Percentiles rank a stretch among this genome's conserved stretches.
Evolutionary conservation across 2,329 filamentous ascomycete genomes (phyloP).

Genomic region (Colletotrichum nymphaeae): DNA sequence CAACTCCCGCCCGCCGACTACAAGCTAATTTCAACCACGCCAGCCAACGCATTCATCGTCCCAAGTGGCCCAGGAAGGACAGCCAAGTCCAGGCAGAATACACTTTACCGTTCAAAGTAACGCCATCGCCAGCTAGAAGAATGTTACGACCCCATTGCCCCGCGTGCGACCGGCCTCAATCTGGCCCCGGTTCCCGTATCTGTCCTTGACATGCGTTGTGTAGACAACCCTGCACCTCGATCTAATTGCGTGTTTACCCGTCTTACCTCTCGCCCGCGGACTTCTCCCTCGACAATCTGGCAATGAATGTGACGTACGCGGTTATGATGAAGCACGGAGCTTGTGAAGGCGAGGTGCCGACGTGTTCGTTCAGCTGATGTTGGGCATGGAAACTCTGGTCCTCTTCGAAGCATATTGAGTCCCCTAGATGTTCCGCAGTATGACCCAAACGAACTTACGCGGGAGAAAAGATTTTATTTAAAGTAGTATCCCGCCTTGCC

Average conservation of each 20-base stretch:
- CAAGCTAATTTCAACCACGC: not conserved
- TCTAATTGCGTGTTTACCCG: too few species aligned
- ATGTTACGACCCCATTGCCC: not conserved
- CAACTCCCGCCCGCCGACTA: not conserved
- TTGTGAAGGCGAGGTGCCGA: slow-evolving; percentile 19
- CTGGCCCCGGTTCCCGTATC: not conserved
- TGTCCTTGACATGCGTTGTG: not conserved
- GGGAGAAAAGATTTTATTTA: slow-evolving; percentile 11
- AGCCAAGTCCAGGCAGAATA: not conserved
- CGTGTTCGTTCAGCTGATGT: slow-evolving; percentile 29
- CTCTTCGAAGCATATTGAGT: slow-evolving; percentile 17
- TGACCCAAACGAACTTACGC: not conserved
- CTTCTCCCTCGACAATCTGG: not conserved
- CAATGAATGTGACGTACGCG: not conserved
- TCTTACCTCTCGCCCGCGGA: not conserved
- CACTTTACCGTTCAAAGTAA: not conserved
- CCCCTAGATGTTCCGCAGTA: not conserved
- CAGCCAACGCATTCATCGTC: not conserved
- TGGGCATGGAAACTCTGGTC: slow-evolving; percentile 26
- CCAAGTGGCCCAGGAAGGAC: not conserved
- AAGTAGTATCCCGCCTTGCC: not conserved
- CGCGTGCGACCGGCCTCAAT: not conserved
- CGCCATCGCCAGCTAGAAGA: not conserved
- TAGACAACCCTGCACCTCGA: not conserved
- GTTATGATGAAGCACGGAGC: slow-evolving; percentile 2